Evolutionary conservation across 768 basidiomycete species (phyloP).

Genomic region (Tremella mesenterica): DNA sequence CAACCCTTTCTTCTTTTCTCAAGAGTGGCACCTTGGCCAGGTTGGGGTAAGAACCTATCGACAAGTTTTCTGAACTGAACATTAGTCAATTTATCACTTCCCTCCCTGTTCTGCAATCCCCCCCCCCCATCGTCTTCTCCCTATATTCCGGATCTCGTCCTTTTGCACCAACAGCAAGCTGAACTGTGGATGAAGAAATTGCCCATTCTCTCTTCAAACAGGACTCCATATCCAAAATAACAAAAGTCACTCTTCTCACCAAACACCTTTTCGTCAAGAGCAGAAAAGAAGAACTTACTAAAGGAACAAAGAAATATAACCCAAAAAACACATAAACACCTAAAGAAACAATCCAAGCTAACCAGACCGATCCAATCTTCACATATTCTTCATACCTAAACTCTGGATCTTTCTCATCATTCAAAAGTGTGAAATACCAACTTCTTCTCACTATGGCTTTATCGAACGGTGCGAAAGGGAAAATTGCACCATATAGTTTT

Average conservation of each 20-base stretch:
- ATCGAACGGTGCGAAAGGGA: constrained; percentile 50
- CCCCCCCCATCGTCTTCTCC: too few relatives aligned
- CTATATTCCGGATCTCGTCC: too few relatives aligned
- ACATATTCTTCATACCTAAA: constrained; percentile 61
- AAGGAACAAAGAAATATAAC: constrained; percentile 17
- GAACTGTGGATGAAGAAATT: too few relatives aligned
- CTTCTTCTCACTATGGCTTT: constrained; percentile 53
- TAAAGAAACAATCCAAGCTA: constrained; percentile 6
- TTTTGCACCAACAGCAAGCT: too few relatives aligned
- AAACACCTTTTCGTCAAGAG: neutral
- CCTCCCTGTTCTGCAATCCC: too few relatives aligned
- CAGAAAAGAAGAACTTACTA: constrained; percentile 6
- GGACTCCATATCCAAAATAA: too few relatives aligned
- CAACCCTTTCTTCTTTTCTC: constrained; percentile 58
- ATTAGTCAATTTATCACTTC: constrained; percentile 1
- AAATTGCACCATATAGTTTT: constrained; percentile 44
- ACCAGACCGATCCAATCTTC: constrained; percentile 62
- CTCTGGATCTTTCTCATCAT: constrained; percentile 19
- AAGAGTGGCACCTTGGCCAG: constrained; percentile 26
- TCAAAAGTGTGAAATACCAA: constrained; percentile 48
- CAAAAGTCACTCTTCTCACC: too few relatives aligned
- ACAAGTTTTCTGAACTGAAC: constrained; percentile 8
- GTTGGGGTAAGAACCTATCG: constrained; percentile 7
- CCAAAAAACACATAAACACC: constrained; percentile 18
- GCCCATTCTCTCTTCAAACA: too few relatives aligned